phyloP scores from a whole-genome alignment of 345 rosid species.

The Sisymbrium irio region DNA sequence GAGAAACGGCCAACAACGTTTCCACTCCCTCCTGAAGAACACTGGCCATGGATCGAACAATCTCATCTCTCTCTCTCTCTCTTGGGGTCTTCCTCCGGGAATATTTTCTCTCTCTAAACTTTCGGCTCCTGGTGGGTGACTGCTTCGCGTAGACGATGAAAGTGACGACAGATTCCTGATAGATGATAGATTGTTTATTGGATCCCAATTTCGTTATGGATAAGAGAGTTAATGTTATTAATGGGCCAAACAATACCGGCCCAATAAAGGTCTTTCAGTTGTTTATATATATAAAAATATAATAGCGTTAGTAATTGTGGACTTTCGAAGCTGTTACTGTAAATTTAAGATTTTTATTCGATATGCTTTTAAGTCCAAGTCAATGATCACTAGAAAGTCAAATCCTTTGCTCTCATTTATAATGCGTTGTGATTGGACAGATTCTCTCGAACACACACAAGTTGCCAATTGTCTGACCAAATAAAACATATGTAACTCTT shows the following conservation, averaged over 20 bases:
- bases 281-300: neutral
- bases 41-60: slow-evolving; percentile 79
- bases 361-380: neutral
- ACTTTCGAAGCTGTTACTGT: too few relatives aligned
- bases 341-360: too few relatives aligned
- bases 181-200: neutral
- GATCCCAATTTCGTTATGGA: neutral
- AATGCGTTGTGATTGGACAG: neutral
- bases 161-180: neutral
- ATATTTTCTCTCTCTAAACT: neutral
- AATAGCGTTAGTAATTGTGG: neutral
- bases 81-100: neutral
- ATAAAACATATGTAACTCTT: neutral
- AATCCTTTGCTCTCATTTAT: neutral
- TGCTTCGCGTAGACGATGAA: slow-evolving; percentile 14
- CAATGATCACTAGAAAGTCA: neutral
- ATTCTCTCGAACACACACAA: neutral
- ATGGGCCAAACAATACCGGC: neutral
- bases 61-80: slow-evolving; percentile 26
- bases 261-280: neutral
- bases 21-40: slow-evolving; percentile 84
- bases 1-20: slow-evolving; percentile 81
- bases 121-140: slow-evolving; percentile 5
- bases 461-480: neutral
- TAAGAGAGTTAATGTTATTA: neutral